Evolutionary conservation across 208 protist species (phyloP), one percentile per base, ranked within the genome.

Genomic region (Tritrichomonas musculus): DNA sequence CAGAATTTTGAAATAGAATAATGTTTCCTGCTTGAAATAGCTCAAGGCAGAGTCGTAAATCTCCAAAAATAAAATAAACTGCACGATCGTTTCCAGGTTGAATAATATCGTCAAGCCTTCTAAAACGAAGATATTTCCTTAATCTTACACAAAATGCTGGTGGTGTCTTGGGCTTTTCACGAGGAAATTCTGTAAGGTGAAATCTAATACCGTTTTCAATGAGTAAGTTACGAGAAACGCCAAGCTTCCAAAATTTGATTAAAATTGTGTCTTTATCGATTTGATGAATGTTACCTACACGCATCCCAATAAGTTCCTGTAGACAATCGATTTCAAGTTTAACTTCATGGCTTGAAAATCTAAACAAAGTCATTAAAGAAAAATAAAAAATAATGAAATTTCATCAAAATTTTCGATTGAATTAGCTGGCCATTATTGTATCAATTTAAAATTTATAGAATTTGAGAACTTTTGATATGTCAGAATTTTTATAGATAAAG

Each of bases 251-350:
- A 47, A 88, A 88, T 60, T 88, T 88, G 47, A 88, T 55, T 22
- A 57, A 4, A 2, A 88, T n/a, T n/a, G 77, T 88, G 14, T 88
- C 77, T 57, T 88, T 88, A 11, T 25, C 13, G 27, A 57, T 49
- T 88, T 88, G 77, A 30, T 88, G 77, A 30, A 88, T 39, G 17
- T 88, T 88, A 36, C 77, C 77, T 27, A 88, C 47, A 1, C 77
- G 9, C 77, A 88, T 88, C 8, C 77, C 77, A 39, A 88, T 57
- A 17, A 88, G 77, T n/a, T 88, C 77, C 30, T 88, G 77, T 30
- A 88, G 41, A 39, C n/a, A 88, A 30, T 88, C 77, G 20, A 88
- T 88, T 88, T 88, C 77, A 11, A 88, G 41, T 88, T 88, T 88
- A 20, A 88, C 77, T 57, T 88, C 77, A 57, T 88, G 47, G 20